Base-by-base conservation (phyloP, 108 stramenopile genomes). In the Discostella stelligeroides region DNA sequence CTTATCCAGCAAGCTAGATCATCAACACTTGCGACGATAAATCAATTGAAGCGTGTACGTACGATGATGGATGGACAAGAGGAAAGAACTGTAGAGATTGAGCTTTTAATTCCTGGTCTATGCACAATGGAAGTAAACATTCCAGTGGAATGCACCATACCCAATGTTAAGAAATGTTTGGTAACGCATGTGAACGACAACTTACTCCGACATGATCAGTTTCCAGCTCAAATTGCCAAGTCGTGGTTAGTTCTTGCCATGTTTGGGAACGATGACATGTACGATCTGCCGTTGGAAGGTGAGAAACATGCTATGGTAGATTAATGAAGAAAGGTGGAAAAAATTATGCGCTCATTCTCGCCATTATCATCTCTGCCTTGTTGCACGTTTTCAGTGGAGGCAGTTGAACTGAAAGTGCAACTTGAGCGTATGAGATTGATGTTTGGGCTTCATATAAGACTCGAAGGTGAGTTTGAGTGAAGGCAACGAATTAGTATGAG, bases 231-330 rank as follows among this genome's bases (percentile, higher is more conserved):
- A 20, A 83, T 90, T 42, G 83, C 85, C 21, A 90, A 88, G 54
- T 79, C 85, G 5, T 90, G 89, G 89, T 34, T 90, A 14, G 82
- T 90, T 0, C 58, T 90, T 21, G 86, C 89, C 0, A 84, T 77
- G 76, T 90, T 88, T 76, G 89, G 89, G 2, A 76, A 81, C 60
- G 85, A 90, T 73, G 83, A 78, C 30, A 87, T 86, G 85, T 90
- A 86, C 54, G 89, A 90, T 78, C 72, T 90, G 2, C 86, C 86
- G 0, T 59, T 87, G 12, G 89, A 90, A 49, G 68, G 65, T 38
- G 51, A 53, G 51, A 23, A 11, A 53, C 7, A 34, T 53, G 8
- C 4, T n/a, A n/a, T n/a, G n/a, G n/a, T n/a, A n/a, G n/a, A n/a
- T n/a, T n/a, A 53, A 1, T 4, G 8, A 4, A 21, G 8, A 15